Evolutionary conservation across 1,284 basidiomycete genomes (phyloP).

Genomic region (Cystobasidium pallidum): DNA sequence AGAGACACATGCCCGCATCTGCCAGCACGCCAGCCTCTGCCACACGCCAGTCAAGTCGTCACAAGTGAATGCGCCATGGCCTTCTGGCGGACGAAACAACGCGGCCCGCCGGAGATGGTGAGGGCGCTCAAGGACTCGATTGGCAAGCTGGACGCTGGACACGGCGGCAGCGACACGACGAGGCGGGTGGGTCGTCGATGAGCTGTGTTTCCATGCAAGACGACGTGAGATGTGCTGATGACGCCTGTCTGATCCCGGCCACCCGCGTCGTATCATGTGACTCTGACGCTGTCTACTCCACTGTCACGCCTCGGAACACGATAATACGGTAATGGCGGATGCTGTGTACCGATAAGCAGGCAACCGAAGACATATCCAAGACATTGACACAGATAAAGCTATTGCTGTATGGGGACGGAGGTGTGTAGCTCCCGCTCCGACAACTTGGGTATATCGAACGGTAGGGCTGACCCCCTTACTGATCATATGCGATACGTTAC

Average conservation of each 20-base stretch:
- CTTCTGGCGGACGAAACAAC: conserved; percentile 64
- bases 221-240: not conserved
- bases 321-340: not conserved
- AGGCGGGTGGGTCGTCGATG: conserved; percentile 68
- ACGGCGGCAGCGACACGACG: conserved; percentile 72
- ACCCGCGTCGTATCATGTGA: not conserved
- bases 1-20: not conserved
- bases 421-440: conserved; percentile 57
- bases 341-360: conserved; percentile 59
- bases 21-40: not conserved
- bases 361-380: conserved; percentile 84
- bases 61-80: conserved; percentile 14
- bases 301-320: conserved; percentile 18
- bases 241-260: not conserved
- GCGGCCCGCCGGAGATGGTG: conserved; percentile 82
- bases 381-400: conserved; percentile 84
- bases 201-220: not conserved
- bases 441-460: too few relatives aligned
- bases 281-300: conserved; percentile 4
- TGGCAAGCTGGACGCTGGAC: conserved; percentile 70
- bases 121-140: conserved; percentile 76
- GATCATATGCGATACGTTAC: not conserved
- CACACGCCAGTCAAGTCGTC: not conserved
- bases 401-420: conserved; percentile 83
- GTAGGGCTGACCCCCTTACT: not conserved